These are phyloP conservation scores for Hypoxylon sp. DNA, from an alignment of 2,329 filamentous ascomycete genomes.

Conservation along the genomic window DNA sequence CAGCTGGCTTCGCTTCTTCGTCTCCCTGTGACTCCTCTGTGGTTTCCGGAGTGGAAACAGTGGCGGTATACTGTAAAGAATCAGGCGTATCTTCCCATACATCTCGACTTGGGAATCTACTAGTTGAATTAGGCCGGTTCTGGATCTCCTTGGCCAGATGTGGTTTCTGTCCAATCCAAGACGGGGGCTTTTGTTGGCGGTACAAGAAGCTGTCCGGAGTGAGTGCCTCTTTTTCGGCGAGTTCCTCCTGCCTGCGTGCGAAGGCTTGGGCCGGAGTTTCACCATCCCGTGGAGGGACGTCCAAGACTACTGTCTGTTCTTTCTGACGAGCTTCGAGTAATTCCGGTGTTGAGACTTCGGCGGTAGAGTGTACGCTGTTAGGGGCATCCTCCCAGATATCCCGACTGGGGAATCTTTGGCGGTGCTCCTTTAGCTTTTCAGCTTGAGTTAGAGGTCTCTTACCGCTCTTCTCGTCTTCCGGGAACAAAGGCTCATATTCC, in stretches of 20 bases:
- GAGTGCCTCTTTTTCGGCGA: slow-evolving; percentile 70
- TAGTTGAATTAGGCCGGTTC: slow-evolving; percentile 66
- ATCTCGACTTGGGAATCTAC: slow-evolving; percentile 90
- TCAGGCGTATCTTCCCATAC: slow-evolving; percentile 96
- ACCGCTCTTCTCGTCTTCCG: slow-evolving; percentile 75
- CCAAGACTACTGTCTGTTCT: slow-evolving; percentile 56
- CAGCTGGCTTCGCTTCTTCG: slow-evolving; percentile 58
- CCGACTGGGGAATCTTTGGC: slow-evolving; percentile 87
- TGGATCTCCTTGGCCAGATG: slow-evolving; percentile 66
- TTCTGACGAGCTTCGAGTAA: slow-evolving; percentile 62
- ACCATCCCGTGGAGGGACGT: slow-evolving; percentile 57
- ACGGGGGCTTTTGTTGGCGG: slow-evolving; percentile 64
- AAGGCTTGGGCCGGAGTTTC: slow-evolving; percentile 75
- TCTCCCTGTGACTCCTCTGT: slow-evolving; percentile 59
- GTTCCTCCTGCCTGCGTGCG: slow-evolving; percentile 74
- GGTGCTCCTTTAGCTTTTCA: slow-evolving; percentile 67
- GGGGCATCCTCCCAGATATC: slow-evolving; percentile 98
- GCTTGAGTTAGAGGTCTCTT: slow-evolving; percentile 58
- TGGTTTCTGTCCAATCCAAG: slow-evolving; percentile 63
- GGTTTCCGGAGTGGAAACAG: slow-evolving; percentile 71
- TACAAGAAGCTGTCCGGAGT: slow-evolving; percentile 68
- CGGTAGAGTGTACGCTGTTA: slow-evolving; percentile 81
- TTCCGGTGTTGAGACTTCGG: slow-evolving; percentile 88
- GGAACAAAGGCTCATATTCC: slow-evolving; percentile 95
- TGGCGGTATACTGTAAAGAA: slow-evolving; percentile 83